phyloP scores from a whole-genome alignment of 2,329 filamentous ascomycete genomes.

The Monosporascus ibericus region DNA sequence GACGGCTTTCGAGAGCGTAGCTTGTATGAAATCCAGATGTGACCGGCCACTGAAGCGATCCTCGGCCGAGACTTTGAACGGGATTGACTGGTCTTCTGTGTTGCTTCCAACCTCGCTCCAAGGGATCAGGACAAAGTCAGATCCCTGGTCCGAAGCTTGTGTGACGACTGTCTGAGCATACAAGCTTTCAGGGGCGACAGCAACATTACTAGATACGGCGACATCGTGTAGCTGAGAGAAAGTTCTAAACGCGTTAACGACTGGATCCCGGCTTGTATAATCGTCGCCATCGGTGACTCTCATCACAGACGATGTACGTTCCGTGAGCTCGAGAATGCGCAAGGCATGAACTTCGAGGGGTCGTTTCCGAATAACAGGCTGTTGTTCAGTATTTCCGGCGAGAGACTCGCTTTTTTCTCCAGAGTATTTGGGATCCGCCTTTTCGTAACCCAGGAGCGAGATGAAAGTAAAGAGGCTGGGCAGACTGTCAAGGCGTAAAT shows the following conservation, averaged over 20 bases:
- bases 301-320: slow-evolving; percentile 94
- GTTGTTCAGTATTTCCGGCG: slow-evolving; percentile 17
- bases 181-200: slow-evolving; percentile 68
- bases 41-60: slow-evolving; percentile 55
- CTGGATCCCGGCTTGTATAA: slow-evolving; percentile 65
- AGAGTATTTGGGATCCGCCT: slow-evolving; percentile 9
- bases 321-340: slow-evolving; percentile 80
- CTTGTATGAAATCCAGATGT: slow-evolving; percentile 70
- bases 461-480: slow-evolving; percentile 77
- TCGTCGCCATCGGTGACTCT: slow-evolving; percentile 79
- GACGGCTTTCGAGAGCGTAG: slow-evolving; percentile 55
- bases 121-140: slow-evolving; percentile 75
- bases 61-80: slow-evolving; percentile 38
- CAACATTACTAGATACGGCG: slow-evolving; percentile 73
- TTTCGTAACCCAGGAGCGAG: slow-evolving; percentile 62
- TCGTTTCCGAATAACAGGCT: slow-evolving; percentile 27
- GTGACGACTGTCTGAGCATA: slow-evolving; percentile 73
- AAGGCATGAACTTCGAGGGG: slow-evolving; percentile 73
- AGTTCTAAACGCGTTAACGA: slow-evolving; percentile 85
- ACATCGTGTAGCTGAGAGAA: slow-evolving; percentile 82
- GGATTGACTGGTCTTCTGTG: slow-evolving; percentile 52
- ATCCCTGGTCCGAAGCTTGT: slow-evolving; percentile 62
- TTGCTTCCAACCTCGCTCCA: slow-evolving; percentile 83
- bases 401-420: slow-evolving; percentile 14
- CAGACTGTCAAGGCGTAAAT: slow-evolving; percentile 79